phyloP scores from a whole-genome alignment of 2,329 filamentous ascomycete genomes.

The Harringtonia lauricola region DNA sequence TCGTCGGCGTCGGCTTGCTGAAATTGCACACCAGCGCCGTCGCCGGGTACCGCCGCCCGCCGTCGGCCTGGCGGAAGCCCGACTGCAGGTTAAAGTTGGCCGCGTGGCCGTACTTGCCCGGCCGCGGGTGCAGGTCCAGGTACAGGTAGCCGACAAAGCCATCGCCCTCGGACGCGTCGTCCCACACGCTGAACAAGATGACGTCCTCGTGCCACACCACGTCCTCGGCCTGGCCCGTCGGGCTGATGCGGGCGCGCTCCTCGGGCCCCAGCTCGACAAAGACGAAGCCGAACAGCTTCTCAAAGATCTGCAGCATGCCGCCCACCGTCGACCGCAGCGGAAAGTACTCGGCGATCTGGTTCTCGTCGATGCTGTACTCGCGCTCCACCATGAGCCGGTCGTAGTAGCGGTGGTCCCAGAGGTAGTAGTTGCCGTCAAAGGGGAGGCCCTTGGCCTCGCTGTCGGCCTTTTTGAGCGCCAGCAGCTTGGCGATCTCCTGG shows the following conservation, averaged over 20 bases:
- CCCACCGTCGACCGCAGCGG: conserved; percentile 62
- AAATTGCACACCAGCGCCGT: conserved; percentile 81
- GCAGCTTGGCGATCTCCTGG: conserved; percentile 60
- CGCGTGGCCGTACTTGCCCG: conserved; percentile 75
- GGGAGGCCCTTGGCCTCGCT: conserved; percentile 45
- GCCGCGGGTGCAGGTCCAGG: conserved; percentile 67
- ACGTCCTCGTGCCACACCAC: conserved; percentile 77
- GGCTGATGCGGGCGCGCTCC: conserved; percentile 53
- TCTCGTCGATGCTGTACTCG: conserved; percentile 70
- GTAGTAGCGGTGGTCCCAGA: conserved; percentile 77
- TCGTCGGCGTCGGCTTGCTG: conserved; percentile 65
- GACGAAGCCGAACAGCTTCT: conserved; percentile 67
- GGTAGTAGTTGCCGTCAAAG: conserved; percentile 61
- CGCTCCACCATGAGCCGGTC: conserved; percentile 70
- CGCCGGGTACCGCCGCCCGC: conserved; percentile 62
- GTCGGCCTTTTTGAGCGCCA: conserved; percentile 63
- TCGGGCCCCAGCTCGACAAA: conserved; percentile 63
- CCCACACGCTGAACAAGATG: conserved; percentile 74
- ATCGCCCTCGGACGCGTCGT: conserved; percentile 52
- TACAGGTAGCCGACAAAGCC: conserved; percentile 75
- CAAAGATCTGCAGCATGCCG: conserved; percentile 75
- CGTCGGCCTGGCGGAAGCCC: conserved; percentile 55
- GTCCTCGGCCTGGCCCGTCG: conserved; percentile 57
- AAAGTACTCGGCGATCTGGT: conserved; percentile 75
- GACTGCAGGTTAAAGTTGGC: conserved; percentile 78